A percentile compares a stretch with the other conserved stretches of the same genome.
Evolutionary conservation across 768 basidiomycete species (phyloP).

Genomic region (Trametes elegans): DNA sequence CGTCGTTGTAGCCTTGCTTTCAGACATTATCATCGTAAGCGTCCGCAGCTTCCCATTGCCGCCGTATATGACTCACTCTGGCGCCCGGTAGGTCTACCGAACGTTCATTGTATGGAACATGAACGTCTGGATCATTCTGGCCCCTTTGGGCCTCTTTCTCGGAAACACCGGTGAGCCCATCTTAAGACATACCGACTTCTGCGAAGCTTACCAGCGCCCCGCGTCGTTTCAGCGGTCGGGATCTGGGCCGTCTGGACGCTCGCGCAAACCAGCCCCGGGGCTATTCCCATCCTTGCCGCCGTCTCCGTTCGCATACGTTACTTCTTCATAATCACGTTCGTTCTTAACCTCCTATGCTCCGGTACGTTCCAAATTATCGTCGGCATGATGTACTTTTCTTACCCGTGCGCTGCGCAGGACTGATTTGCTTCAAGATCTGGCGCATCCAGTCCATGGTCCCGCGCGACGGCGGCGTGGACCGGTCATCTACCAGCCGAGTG

Average conservation of each 20-base stretch:
- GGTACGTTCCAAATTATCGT: no score
- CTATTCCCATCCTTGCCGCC: conserved; percentile 1
- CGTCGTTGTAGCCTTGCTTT: not conserved
- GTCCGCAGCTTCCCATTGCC: no score
- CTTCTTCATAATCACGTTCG: conserved; percentile 13
- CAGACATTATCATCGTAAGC: conserved; percentile 9
- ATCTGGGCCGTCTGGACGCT: conserved; percentile 9
- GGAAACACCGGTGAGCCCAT: no score
- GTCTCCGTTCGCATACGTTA: conserved; percentile 10
- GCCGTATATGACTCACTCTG: no score
- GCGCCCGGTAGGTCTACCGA: not conserved
- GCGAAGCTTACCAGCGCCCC: no score
- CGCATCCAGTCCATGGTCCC: not conserved
- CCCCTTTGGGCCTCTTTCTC: not conserved
- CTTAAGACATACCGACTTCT: no score
- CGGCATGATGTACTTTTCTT: no score
- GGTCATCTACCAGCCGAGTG: not conserved
- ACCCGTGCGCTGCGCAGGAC: no score
- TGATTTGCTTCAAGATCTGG: conserved; percentile 10
- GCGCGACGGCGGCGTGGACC: not conserved
- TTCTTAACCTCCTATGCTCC: conserved; percentile 7
- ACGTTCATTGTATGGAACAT: conserved; percentile 3
- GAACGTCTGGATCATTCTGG: not conserved
- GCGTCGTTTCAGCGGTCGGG: conserved; percentile 1
- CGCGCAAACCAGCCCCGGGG: not conserved